A percentile compares a stretch with the other conserved stretches of the same genome.
Conservation (phyloP, 2,329 filamentous ascomycete genomes). For the Madurella mycetomatis region DNA sequence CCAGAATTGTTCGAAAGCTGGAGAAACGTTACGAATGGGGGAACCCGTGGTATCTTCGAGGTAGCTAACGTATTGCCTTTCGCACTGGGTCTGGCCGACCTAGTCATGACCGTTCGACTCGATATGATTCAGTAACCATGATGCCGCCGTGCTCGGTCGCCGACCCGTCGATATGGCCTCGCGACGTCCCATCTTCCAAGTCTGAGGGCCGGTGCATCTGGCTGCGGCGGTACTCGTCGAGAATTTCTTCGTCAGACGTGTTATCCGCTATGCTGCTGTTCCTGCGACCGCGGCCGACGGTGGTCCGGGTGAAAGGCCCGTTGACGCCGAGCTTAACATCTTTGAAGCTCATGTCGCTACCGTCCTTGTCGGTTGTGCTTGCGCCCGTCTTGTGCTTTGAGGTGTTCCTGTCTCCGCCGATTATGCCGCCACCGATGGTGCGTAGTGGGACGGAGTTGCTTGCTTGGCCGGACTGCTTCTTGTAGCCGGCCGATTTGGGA, state of each 20-base stretch:
- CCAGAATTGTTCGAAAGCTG: neutral
- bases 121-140: constrained; percentile 10
- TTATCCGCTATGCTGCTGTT: neutral
- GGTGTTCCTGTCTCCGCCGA: constrained; percentile 7
- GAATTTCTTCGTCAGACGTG: constrained; percentile 10
- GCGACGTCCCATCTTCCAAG: neutral
- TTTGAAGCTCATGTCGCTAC: neutral
- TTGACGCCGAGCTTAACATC: constrained; percentile 10
- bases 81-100: neutral
- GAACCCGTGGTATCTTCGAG: neutral
- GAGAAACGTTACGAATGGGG: no score
- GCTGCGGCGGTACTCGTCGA: constrained; percentile 10
- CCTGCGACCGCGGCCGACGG: neutral
- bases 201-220: neutral
- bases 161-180: neutral
- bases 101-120: constrained; percentile 9
- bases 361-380: neutral
- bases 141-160: neutral
- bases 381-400: neutral
- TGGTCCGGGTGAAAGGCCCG: constrained; percentile 13
- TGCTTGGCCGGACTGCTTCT: constrained; percentile 1
- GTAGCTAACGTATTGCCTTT: neutral
- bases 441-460: constrained; percentile 10
- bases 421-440: constrained; percentile 15
- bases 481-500: constrained; percentile 1